These are phyloP conservation scores for Gliomastix tumulicola DNA, from an alignment of 2,329 filamentous ascomycete species.

Conservation along the genomic window DNA sequence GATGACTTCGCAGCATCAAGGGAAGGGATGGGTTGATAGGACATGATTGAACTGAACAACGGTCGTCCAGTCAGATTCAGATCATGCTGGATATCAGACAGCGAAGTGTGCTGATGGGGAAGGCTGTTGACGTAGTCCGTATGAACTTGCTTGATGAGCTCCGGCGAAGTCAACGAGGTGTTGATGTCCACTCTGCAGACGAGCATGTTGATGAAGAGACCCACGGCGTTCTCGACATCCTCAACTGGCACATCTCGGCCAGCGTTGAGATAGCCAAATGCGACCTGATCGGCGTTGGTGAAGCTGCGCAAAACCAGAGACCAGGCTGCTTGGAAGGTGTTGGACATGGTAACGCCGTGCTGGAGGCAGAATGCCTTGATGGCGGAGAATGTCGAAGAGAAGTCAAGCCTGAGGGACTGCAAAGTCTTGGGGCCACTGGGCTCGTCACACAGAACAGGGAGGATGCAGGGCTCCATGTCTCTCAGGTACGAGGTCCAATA, in stretches of 20 bases:
- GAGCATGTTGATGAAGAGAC: conserved; percentile 47
- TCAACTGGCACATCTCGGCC: conserved; percentile 40
- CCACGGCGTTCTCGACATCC: conserved; percentile 37
- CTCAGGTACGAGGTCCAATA: conserved; percentile 12
- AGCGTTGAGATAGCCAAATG: conserved; percentile 43
- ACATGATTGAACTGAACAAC: conserved; percentile 9
- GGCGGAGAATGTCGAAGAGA: not conserved
- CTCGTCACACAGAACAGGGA: conserved; percentile 5
- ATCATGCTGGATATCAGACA: conserved; percentile 5
- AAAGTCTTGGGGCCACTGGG: not conserved
- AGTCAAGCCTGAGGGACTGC: not conserved
- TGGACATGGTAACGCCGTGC: conserved; percentile 3
- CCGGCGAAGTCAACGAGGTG: not conserved
- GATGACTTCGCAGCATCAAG: conserved; percentile 1
- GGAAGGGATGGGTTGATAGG: not conserved
- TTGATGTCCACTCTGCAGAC: conserved; percentile 22
- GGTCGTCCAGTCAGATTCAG: conserved; percentile 1
- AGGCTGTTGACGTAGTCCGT: conserved; percentile 8
- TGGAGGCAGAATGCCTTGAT: conserved; percentile 3
- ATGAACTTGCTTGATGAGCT: conserved; percentile 12
- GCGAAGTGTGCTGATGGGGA: conserved; percentile 1
- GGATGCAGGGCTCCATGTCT: conserved; percentile 9
- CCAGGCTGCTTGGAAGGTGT: conserved; percentile 5
- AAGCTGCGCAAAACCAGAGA: conserved; percentile 15
- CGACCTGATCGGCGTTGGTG: conserved; percentile 35